Base-by-base conservation (phyloP, 208 protist species). In the Jaenimonas drosophilae region DNA sequence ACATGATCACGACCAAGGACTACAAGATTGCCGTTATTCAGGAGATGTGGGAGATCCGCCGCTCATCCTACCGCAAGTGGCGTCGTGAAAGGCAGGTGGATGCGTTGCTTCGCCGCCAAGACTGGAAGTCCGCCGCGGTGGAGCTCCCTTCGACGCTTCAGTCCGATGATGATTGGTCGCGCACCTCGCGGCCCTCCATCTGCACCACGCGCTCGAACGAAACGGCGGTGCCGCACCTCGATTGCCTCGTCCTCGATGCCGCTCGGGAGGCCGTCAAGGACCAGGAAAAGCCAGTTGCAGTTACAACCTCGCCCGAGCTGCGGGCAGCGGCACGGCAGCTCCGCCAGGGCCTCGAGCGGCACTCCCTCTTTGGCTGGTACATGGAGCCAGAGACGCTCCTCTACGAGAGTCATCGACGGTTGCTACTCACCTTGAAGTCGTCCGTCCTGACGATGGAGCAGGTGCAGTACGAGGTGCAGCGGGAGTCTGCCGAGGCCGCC, bases 361-460 rank as follows among this genome's bases (percentile, higher is more conserved):
- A 79, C 49, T 26, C n/a, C 2, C 61, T 59, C 16, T 78, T 76
- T 47, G 75, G 78, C 23, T 92, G 83, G 79, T 87, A 82, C 49
- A 88, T 92, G 11, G 61, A 76, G 7, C 76, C 83, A 0, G 68
- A 86, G 36, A 56, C 76, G 49, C 56, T 92, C 1, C 70, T 92
- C 27, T 63, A 64, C 49, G 67, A 84, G 23, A 87, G 76, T 46
- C 83, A 92, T 26, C 64, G 64, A n/a, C 61, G 78, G 2, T 51
- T 92, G 23, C 49, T 92, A 12, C 38, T 60, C 20, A 71, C 70
- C 2, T 52, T 92, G 38, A 70, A 77, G 28, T 52, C 36, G 11
- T 73, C 83, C 7, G 79, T 88, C 26, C 51, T 88, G 25, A 49
- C 54, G 11, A 79, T 76, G 49, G 73, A 64, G 36, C 65, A 84